Base-by-base conservation (phyloP, 352 stramenopile genomes). In the Stramenopiles sp. region DNA sequence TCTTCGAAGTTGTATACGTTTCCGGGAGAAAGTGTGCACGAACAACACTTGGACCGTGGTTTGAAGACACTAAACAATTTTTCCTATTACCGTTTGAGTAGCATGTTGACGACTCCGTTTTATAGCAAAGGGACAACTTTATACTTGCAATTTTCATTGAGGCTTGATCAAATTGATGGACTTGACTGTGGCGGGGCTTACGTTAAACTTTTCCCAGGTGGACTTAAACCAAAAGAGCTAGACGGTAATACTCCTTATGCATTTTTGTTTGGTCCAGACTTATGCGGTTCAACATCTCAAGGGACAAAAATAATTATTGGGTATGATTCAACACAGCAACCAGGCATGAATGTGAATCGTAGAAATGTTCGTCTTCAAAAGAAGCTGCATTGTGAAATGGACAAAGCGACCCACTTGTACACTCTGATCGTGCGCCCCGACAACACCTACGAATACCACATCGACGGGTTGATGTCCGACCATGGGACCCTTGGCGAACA, bases 241-340 rank as follows among this genome's bases (percentile, higher is more conserved):
- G 92, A 90, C 74, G 93, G 93, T 36, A 93, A 98, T 74, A 92
- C 91, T 36, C 83, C 87, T 2, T 98, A 98, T 81, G 79, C 81
- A 49, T 86, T 99, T 80, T 99, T 99, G 96, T 99, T 99, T 83
- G 96, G 96, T 76, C 96, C 96, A 0, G 96, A 99, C 82, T 94
- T 98, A 43, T 99, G 96, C 80, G 96, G 96, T 76, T 89, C 43
- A 99, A 99, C 84, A 88, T 99, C 49, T 97, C 96, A 81, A 90
- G 96, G 75, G 88, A 1, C 6, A 32, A 71, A 71, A 32, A 32
- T 71, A 71, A 88, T 34, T 87, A 96, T 1, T 97, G 96, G 73
- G 84, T 95, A 36, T 84, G 87, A 73, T 83, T 78, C 37, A 94
- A 98, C 74, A 87, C 84, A n/a, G 89, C 98, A n/a, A n/a, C n/a